Evolutionary conservation across 2,329 filamentous ascomycete species (phyloP).

Genomic region (Aspergillus awamori): DNA sequence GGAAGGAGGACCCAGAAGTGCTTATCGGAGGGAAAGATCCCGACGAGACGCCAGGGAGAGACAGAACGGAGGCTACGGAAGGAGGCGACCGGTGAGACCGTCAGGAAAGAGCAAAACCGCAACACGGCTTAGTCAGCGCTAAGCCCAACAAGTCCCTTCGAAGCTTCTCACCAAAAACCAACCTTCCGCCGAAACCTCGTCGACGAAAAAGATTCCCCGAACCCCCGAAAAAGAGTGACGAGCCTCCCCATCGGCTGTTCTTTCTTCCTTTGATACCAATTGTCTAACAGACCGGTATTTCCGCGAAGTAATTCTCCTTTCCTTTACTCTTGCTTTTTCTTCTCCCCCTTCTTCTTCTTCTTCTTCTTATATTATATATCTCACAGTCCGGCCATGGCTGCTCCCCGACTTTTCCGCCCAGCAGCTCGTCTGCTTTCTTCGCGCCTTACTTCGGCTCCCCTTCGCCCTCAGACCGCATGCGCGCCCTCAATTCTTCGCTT

Average conservation of each 20-base stretch:
- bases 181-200: constrained; percentile 17
- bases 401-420: constrained; percentile 65
- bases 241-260: constrained; percentile 5
- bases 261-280: constrained; percentile 12
- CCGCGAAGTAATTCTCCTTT: constrained; percentile 15
- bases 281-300: background rate
- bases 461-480: constrained; percentile 55
- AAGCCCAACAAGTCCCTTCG: constrained; percentile 39
- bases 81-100: constrained; percentile 39
- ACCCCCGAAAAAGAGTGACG: constrained; percentile 7
- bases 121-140: constrained; percentile 34
- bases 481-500: constrained; percentile 52
- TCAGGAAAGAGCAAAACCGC: background rate
- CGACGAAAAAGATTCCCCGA: constrained; percentile 13
- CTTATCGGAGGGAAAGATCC: constrained; percentile 12
- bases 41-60: constrained; percentile 15
- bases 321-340: constrained; percentile 17
- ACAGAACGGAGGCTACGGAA: constrained; percentile 26
- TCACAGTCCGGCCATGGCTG: constrained; percentile 56
- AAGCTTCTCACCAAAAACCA: constrained; percentile 30
- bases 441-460: constrained; percentile 52
- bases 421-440: constrained; percentile 64
- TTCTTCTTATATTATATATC: constrained; percentile 22
- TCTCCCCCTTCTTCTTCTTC: constrained; percentile 21
- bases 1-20: background rate